phyloP scores from a whole-genome alignment of 2,329 filamentous ascomycete species.

The Sclerotinia sclerotiorum region DNA sequence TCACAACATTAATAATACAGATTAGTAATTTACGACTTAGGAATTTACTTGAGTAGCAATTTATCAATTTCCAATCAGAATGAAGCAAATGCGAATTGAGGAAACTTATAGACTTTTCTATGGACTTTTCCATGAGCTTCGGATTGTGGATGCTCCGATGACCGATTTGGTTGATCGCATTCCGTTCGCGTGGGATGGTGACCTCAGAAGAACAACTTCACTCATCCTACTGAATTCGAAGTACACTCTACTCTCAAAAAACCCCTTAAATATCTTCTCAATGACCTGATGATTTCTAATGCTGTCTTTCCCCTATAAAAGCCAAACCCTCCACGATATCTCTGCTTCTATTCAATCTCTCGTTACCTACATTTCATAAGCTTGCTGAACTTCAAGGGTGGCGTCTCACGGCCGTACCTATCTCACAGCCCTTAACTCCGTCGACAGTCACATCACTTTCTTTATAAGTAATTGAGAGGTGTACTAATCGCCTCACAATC shows the following conservation, averaged over 20 bases:
- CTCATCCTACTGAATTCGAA: no score
- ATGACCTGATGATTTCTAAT: neutral
- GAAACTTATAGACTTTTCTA: neutral
- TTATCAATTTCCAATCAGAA: constrained; percentile 1
- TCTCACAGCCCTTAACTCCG: constrained; percentile 19
- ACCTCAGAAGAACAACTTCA: neutral
- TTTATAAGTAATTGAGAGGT: constrained; percentile 30
- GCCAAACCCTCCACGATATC: neutral
- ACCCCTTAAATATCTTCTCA: neutral
- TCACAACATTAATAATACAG: neutral
- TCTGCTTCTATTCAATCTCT: no score
- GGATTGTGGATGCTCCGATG: constrained; percentile 3
- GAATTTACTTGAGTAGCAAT: neutral
- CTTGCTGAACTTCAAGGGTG: constrained; percentile 8
- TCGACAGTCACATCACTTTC: constrained; percentile 23
- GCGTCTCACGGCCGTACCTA: constrained; percentile 4
- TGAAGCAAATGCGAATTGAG: constrained; percentile 4
- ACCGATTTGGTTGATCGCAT: constrained; percentile 3
- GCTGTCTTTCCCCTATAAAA: neutral
- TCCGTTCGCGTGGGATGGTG: constrained; percentile 10
- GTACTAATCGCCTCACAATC: constrained; percentile 31
- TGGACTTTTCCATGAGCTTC: neutral
- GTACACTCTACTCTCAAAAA: neutral
- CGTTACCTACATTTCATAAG: neutral
- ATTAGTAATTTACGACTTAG: neutral